A percentile compares a stretch with the other conserved stretches of the same genome.
Conservation (phyloP, 2,329 filamentous ascomycete genomes). For the Xylariaceae sp. region DNA sequence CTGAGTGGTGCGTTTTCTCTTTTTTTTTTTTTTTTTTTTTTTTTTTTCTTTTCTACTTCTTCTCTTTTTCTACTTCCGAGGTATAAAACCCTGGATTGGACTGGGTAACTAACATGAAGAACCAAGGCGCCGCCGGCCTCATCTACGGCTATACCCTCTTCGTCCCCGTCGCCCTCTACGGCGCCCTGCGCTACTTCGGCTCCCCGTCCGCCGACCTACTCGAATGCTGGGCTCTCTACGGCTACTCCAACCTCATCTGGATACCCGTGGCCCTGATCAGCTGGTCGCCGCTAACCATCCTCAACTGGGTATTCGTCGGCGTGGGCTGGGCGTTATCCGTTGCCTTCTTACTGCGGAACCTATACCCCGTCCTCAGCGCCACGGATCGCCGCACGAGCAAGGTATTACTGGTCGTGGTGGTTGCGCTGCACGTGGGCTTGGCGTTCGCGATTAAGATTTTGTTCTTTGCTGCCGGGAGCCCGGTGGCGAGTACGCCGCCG, state of each 20-base stretch:
- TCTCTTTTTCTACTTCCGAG: not conserved
- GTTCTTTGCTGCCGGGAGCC: constrained; percentile 83
- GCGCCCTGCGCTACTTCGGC: constrained; percentile 88
- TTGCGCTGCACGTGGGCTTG: constrained; percentile 81
- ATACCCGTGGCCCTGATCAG: constrained; percentile 88
- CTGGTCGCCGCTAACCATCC: constrained; percentile 76
- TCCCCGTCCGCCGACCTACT: constrained; percentile 88
- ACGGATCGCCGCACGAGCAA: constrained; percentile 91
- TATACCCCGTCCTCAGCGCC: constrained; percentile 86
- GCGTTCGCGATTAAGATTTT: constrained; percentile 92
- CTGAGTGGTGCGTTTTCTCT: constrained; percentile 58
- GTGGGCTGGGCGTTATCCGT: constrained; percentile 80
- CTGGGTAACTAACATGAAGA: constrained; percentile 11
- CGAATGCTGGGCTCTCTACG: constrained; percentile 93
- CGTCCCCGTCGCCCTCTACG: constrained; percentile 80
- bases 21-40: constrained; percentile 1
- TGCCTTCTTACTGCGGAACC: constrained; percentile 75
- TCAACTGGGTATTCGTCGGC: constrained; percentile 92
- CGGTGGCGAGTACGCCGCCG: constrained; percentile 35
- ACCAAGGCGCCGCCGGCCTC: constrained; percentile 71
- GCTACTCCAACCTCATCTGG: constrained; percentile 96
- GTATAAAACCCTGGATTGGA: not conserved
- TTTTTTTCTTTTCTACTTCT: not conserved
- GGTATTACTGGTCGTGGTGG: constrained; percentile 74
- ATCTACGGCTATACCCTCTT: constrained; percentile 93